phyloP scores from a whole-genome alignment of 2,329 filamentous ascomycete species.

The Pyrenochaeta sp. region DNA sequence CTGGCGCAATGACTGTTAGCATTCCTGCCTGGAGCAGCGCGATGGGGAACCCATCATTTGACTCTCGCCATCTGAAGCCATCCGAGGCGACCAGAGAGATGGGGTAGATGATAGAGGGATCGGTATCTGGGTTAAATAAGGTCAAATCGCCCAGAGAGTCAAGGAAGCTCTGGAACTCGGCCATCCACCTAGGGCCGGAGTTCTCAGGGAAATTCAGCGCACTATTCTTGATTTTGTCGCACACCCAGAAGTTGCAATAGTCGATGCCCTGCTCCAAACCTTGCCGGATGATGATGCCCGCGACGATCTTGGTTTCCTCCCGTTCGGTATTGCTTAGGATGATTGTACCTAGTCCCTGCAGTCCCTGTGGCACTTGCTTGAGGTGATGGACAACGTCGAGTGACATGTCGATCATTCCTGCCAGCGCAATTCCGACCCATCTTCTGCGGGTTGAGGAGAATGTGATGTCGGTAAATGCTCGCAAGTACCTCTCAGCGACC shows the following conservation, averaged over 20 bases:
- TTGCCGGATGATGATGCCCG: constrained; percentile 41
- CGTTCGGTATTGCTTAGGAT: constrained; percentile 29
- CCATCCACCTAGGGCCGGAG: constrained; percentile 33
- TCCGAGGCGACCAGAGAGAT: constrained; percentile 30
- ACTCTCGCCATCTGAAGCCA: constrained; percentile 29
- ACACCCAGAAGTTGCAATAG: constrained; percentile 39
- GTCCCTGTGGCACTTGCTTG: constrained; percentile 8
- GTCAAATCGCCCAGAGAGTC: constrained; percentile 30
- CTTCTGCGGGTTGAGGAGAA: constrained; percentile 29
- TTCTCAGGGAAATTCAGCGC: constrained; percentile 33
- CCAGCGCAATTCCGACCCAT: constrained; percentile 45
- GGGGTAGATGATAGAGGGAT: constrained; percentile 31
- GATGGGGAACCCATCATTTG: constrained; percentile 16
- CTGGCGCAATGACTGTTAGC: constrained; percentile 34
- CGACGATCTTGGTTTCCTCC: constrained; percentile 44
- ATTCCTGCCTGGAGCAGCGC: constrained; percentile 26
- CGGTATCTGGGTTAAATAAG: constrained; percentile 14
- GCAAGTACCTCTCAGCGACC: constrained; percentile 34
- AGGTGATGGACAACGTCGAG: constrained; percentile 26
- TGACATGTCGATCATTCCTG: constrained; percentile 33
- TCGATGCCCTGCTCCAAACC: constrained; percentile 30
- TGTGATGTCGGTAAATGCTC: constrained; percentile 34
- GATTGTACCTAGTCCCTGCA: constrained; percentile 33
- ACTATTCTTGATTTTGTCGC: constrained; percentile 30
- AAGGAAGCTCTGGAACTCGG: constrained; percentile 38